Conservation (phyloP, 371 early-diverging fungal species). For the Mortierella sp. region DNA sequence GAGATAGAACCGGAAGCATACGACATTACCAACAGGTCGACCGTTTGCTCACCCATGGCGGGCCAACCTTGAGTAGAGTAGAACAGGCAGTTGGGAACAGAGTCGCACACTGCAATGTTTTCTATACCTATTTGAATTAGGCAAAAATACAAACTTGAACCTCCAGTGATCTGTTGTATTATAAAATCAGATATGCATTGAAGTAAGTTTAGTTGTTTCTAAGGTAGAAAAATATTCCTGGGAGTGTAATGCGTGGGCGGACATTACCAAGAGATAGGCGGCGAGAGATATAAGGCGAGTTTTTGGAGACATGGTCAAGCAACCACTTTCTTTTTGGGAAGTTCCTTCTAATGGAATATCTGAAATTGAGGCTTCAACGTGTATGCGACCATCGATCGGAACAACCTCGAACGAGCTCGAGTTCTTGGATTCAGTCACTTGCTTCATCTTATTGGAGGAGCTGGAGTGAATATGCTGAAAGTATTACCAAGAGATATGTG, state of each 20-base stretch:
- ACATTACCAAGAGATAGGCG: slow-evolving; percentile 37
- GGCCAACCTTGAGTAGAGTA: slow-evolving; percentile 51
- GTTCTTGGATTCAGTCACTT: slow-evolving; percentile 17
- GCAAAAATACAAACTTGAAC: slow-evolving; percentile 46
- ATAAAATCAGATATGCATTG: too few relatives aligned
- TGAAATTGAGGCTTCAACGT: not conserved
- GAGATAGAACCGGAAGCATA: slow-evolving; percentile 45
- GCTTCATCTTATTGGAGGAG: slow-evolving; percentile 8
- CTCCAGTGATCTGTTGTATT: slow-evolving; percentile 28
- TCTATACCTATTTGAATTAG: slow-evolving; percentile 34
- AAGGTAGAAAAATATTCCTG: not conserved
- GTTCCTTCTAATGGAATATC: not conserved
- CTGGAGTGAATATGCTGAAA: too few relatives aligned
- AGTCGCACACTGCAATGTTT: slow-evolving; percentile 27
- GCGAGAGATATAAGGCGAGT: slow-evolving; percentile 34
- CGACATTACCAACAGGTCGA: slow-evolving; percentile 44
- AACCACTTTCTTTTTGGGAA: not conserved
- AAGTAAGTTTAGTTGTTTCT: too few relatives aligned
- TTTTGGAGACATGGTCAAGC: slow-evolving; percentile 21
- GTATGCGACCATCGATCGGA: slow-evolving; percentile 30
- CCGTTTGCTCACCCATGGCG: slow-evolving; percentile 35
- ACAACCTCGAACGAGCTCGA: slow-evolving; percentile 49
- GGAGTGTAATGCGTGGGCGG: not conserved
- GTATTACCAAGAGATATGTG: not conserved
- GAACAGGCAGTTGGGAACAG: slow-evolving; percentile 33